phyloP scores from a whole-genome alignment of 1,284 basidiomycete species.

The Ustilago tritici region DNA sequence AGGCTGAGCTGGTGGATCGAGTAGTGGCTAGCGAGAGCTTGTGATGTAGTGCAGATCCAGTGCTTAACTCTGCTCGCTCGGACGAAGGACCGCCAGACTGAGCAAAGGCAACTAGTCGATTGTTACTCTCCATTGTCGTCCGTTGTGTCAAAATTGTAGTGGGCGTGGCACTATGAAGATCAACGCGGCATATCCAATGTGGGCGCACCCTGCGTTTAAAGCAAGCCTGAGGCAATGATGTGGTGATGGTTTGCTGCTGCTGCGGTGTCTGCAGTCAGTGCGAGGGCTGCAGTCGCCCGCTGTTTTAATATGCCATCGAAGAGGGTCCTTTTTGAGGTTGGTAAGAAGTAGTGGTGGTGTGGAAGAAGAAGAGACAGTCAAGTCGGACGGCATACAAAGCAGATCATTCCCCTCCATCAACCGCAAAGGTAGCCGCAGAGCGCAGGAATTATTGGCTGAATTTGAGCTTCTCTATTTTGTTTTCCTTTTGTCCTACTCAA shows the following conservation, averaged over 20 bases:
- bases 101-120: background rate
- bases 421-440: background rate
- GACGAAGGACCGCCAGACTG: too few relatives aligned
- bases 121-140: background rate
- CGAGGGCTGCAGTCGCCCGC: background rate
- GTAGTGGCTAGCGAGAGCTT: slow-evolving; percentile 27
- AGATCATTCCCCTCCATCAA: too few relatives aligned
- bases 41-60: slow-evolving; percentile 23
- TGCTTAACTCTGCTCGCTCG: background rate
- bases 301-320: background rate
- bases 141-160: too few relatives aligned
- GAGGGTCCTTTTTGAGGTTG: background rate
- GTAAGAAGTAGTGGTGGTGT: too few relatives aligned
- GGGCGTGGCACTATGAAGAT: background rate
- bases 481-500: background rate
- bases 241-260: too few relatives aligned
- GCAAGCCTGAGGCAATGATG: too few relatives aligned
- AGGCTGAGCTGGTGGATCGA: slow-evolving; percentile 24
- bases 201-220: too few relatives aligned
- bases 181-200: background rate
- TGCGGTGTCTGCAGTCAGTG: background rate
- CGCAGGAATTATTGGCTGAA: background rate
- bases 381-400: too few relatives aligned
- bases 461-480: background rate
- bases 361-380: too few relatives aligned